Percentiles rank a stretch among this genome's conserved stretches.
Evolutionary conservation across 2,329 filamentous ascomycete genomes (phyloP).

Genomic region (Arachnomyces sp.): DNA sequence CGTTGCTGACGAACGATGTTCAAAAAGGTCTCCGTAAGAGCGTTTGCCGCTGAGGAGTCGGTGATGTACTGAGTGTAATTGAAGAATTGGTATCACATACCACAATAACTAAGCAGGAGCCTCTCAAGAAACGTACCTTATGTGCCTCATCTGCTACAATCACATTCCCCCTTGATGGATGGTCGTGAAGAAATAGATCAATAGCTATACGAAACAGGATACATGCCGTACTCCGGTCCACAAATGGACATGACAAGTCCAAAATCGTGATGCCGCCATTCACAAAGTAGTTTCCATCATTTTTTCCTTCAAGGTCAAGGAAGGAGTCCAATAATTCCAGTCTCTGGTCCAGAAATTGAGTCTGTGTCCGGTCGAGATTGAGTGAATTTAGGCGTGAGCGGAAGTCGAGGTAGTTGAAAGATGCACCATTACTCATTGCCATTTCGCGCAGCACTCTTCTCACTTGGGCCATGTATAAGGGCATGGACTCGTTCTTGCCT

Average conservation of each 20-base stretch:
- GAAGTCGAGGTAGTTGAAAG: slow-evolving; percentile 20
- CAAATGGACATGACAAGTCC: slow-evolving; percentile 15
- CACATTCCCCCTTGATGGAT: slow-evolving; percentile 7
- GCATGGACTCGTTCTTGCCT: slow-evolving; percentile 13
- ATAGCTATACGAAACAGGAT: slow-evolving; percentile 14
- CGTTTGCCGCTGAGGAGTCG: slow-evolving; percentile 7
- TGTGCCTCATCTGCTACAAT: slow-evolving; percentile 16
- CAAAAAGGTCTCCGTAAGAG: slow-evolving; percentile 53
- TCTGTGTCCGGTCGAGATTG: slow-evolving; percentile 11
- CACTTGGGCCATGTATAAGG: slow-evolving; percentile 19
- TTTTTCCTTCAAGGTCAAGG: no score
- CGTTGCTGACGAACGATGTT: slow-evolving; percentile 59
- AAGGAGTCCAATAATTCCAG: slow-evolving; percentile 20
- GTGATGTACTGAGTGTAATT: slow-evolving; percentile 11
- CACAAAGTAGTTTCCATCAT: no score
- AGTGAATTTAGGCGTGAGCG: slow-evolving; percentile 10
- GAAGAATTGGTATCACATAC: not conserved
- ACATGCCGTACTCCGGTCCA: slow-evolving; percentile 14
- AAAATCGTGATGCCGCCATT: slow-evolving; percentile 13
- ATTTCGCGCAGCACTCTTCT: slow-evolving; percentile 20
- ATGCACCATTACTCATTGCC: slow-evolving; percentile 12
- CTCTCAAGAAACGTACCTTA: slow-evolving; percentile 13
- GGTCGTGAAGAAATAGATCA: slow-evolving; percentile 13
- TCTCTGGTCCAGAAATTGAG: slow-evolving; percentile 16
- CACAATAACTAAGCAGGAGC: no score